Percentiles rank a stretch among this genome's conserved stretches.
Evolutionary conservation across 352 stramenopile species (phyloP).

Genomic region (Plasmopara halstedii): DNA sequence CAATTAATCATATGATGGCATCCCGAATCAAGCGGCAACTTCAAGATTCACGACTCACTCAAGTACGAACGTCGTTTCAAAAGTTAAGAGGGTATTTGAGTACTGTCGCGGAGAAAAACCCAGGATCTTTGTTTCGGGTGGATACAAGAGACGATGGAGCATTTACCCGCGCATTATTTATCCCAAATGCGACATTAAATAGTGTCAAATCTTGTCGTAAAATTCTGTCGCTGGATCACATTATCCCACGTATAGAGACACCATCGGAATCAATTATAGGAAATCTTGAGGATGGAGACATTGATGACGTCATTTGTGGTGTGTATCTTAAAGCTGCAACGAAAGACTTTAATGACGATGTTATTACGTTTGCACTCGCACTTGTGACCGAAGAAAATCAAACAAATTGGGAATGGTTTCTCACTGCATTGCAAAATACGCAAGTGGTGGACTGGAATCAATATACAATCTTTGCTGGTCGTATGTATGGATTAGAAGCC

Average conservation of each 20-base stretch:
- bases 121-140: slow-evolving; percentile 41
- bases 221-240: slow-evolving; percentile 51
- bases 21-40: slow-evolving; percentile 73
- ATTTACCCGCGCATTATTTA: slow-evolving; percentile 62
- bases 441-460: slow-evolving; percentile 41
- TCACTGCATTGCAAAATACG: slow-evolving; percentile 37
- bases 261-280: slow-evolving; percentile 26
- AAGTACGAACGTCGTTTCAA: slow-evolving; percentile 62
- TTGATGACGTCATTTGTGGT: slow-evolving; percentile 60
- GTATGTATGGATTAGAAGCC: slow-evolving; percentile 39
- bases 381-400: slow-evolving; percentile 60
- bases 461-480: slow-evolving; percentile 63
- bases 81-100: slow-evolving; percentile 54
- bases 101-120: slow-evolving; percentile 60
- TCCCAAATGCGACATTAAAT: slow-evolving; percentile 44
- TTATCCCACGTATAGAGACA: slow-evolving; percentile 34
- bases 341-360: slow-evolving; percentile 70
- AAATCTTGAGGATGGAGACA: slow-evolving; percentile 45
- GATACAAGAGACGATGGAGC: slow-evolving; percentile 39
- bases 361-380: slow-evolving; percentile 56
- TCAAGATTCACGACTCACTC: slow-evolving; percentile 45
- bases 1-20: slow-evolving; percentile 80
- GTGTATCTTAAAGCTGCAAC: slow-evolving; percentile 66
- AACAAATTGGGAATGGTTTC: slow-evolving; percentile 72
- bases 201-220: slow-evolving; percentile 51